These are phyloP conservation scores for Novymonas esmeraldas DNA, from an alignment of 208 protist genomes.

Conservation along the genomic window DNA sequence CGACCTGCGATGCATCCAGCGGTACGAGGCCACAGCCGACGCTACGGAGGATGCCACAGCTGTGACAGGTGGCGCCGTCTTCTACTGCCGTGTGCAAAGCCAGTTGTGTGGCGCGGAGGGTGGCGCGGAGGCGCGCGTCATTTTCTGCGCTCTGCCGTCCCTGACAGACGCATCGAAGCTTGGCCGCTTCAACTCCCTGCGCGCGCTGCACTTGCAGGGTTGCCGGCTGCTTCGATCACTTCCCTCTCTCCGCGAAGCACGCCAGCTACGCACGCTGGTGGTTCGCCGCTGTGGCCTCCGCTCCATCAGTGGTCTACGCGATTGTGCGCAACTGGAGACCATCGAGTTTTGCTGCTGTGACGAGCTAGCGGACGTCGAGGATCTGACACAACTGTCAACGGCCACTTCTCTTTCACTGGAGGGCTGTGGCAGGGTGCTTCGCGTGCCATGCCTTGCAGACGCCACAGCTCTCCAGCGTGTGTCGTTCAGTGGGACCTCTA, in stretches of 20 bases:
- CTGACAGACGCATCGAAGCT: constrained; percentile 6
- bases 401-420: constrained; percentile 1
- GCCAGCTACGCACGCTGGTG: background rate
- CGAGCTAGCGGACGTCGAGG: constrained; percentile 6
- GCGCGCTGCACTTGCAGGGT: constrained; percentile 6
- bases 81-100: background rate
- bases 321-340: constrained; percentile 1
- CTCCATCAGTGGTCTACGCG: background rate
- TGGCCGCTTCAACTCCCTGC: background rate
- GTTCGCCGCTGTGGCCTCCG: constrained; percentile 4
- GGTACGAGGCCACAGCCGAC: background rate
- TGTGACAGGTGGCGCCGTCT: background rate
- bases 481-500: background rate
- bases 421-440: background rate
- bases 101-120: background rate
- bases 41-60: background rate
- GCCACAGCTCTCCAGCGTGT: background rate
- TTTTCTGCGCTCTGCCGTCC: constrained; percentile 4
- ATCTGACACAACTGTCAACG: background rate
- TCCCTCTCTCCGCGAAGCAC: background rate
- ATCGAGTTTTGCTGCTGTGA: background rate
- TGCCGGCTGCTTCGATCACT: constrained; percentile 7
- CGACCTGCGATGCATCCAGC: constrained; percentile 1
- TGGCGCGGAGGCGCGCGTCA: background rate
- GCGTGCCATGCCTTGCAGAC: background rate